Base-by-base conservation (phyloP, 73 alveolate genomes). In the Effrenium voratum region DNA sequence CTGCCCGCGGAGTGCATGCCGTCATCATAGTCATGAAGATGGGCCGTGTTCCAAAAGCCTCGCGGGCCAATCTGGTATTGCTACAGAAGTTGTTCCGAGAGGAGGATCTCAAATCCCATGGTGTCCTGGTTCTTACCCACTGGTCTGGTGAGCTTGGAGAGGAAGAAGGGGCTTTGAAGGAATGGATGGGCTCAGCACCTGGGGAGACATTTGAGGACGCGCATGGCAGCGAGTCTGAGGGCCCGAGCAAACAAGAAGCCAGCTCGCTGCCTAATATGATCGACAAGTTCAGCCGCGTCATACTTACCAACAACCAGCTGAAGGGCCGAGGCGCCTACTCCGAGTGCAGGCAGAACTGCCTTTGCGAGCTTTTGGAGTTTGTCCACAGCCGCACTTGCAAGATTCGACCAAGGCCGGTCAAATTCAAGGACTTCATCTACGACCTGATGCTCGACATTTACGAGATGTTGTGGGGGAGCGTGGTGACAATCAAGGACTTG, bases 271-370 rank as follows among this genome's bases (percentile, higher is more conserved):
- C n/a, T 13, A n/a, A 44, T 26, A 24, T 46, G 45, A 43, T 44
- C 47, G 32, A 45, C 32, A 15, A 2, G 41, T 80, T 80, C 45
- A 55, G n/a, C 44, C 28, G 26, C 16, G 91, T 80, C n/a, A 47
- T 80, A 44, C 70, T 80, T n/a, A 80, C 91, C 66, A 80, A 80
- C 91, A 80, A 80, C 91, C 91, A 80, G 91, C 40, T 80, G 10
- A 44, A 12, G 5, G 91, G 91, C 46, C 91, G 91, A 0, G 91
- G 72, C n/a, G 91, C 70, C 22, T 80, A 80, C 70, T 70, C 84
- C 26, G 84, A 80, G 91, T 80, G 91, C 70, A 15, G 91, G 57
- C 72, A 44, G 46, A 44, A 80, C 72, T 80, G 91, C 72, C 32
- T 80, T 45, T 5, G 32, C 2, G n/a, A 80, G 70, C 72, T 44